These are phyloP conservation scores for Domatiomyces globalis DNA, from an alignment of 2,329 filamentous ascomycete genomes.

Conservation along the genomic window DNA sequence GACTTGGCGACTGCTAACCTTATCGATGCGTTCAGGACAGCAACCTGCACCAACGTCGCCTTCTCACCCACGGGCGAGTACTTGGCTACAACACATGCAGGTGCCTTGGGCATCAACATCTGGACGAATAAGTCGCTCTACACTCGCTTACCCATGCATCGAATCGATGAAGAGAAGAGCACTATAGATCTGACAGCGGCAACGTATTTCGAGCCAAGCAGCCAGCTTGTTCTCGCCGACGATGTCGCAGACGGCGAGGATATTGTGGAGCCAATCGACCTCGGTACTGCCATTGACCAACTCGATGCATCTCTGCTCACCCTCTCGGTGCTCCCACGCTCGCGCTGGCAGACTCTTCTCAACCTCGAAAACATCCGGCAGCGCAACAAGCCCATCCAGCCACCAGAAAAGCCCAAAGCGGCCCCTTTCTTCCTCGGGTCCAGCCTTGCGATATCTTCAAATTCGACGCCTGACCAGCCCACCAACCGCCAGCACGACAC, in stretches of 20 bases:
- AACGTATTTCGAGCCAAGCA: slow-evolving; percentile 54
- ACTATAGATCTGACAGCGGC: slow-evolving; percentile 44
- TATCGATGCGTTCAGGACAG: slow-evolving; percentile 76
- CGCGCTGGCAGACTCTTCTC: slow-evolving; percentile 84
- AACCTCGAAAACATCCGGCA: slow-evolving; percentile 82
- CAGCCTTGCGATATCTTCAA: slow-evolving; percentile 15
- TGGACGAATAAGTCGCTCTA: slow-evolving; percentile 94
- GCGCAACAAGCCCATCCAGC: slow-evolving; percentile 85
- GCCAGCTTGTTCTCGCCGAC: slow-evolving; percentile 62
- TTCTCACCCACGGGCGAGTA: slow-evolving; percentile 89
- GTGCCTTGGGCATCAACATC: slow-evolving; percentile 73
- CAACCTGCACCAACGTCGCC: slow-evolving; percentile 67
- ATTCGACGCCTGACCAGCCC: slow-evolving; percentile 2
- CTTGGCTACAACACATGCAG: slow-evolving; percentile 74
- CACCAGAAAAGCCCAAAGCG: slow-evolving; percentile 82
- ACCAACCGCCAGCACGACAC: slow-evolving; percentile 12
- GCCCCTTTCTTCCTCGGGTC: slow-evolving; percentile 84
- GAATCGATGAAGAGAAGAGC: slow-evolving; percentile 67
- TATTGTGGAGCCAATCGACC: slow-evolving; percentile 34
- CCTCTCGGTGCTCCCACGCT: slow-evolving; percentile 75
- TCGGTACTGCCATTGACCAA: slow-evolving; percentile 51
- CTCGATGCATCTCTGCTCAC: slow-evolving; percentile 73
- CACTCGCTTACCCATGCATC: slow-evolving; percentile 70
- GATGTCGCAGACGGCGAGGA: slow-evolving; percentile 33
- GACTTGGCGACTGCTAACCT: slow-evolving; percentile 91